Evolutionary conservation across 805 yeast species (phyloP).

Genomic region (Candida xyloterini): DNA sequence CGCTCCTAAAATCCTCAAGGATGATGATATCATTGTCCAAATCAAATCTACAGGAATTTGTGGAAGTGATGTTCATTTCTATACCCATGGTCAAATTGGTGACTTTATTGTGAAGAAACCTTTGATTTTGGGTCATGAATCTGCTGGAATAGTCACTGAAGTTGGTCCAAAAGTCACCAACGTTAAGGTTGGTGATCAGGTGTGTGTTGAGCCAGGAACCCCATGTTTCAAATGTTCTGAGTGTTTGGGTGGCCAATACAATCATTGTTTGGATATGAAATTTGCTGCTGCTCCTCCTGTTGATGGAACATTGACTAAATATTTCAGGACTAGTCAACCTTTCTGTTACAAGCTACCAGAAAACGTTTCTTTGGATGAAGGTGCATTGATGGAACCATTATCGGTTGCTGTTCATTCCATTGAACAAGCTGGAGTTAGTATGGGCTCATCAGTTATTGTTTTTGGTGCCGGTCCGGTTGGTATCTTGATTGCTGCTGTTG

Average conservation of each 20-base stretch:
- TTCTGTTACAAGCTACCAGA: constrained; percentile 28
- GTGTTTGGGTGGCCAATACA: constrained; percentile 38
- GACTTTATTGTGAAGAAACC: constrained; percentile 10
- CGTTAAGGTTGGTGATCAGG: constrained; percentile 52
- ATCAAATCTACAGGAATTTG: constrained; percentile 57
- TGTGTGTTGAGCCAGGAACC: constrained; percentile 61
- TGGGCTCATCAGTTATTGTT: constrained; percentile 39
- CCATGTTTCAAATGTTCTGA: constrained; percentile 45
- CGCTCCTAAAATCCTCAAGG: constrained; percentile 25
- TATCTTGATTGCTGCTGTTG: constrained; percentile 26
- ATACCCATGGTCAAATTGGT: constrained; percentile 12
- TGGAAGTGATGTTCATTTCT: constrained; percentile 62
- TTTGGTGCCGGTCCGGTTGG: constrained; percentile 67
- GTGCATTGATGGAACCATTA: constrained; percentile 57
- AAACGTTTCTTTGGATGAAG: constrained; percentile 31
- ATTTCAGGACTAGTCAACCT: constrained; percentile 36
- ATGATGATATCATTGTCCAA: constrained; percentile 32
- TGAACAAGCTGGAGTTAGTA: constrained; percentile 40
- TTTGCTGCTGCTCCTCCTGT: constrained; percentile 36
- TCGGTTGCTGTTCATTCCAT: constrained; percentile 62
- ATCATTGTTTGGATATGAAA: constrained; percentile 40
- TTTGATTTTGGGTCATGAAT: constrained; percentile 34
- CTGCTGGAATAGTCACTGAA: constrained; percentile 30
- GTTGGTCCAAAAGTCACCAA: constrained; percentile 45
- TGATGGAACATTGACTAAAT: constrained; percentile 39